Conservation (phyloP, 441 rosid genomes). For the Adansonia rubrostipa region DNA sequence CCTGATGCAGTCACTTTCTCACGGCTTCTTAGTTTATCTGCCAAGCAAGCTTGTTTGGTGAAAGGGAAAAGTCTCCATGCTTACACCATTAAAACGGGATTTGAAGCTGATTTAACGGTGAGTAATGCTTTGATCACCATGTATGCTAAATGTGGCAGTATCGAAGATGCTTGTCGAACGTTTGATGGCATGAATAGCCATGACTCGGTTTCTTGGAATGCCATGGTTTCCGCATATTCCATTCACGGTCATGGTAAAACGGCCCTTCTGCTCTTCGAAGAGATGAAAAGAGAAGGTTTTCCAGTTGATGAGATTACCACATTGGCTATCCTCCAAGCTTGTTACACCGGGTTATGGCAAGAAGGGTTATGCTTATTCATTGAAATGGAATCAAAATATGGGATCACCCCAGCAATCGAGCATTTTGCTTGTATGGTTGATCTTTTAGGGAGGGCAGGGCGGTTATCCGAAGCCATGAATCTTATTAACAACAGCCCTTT, state of each 20-base stretch:
- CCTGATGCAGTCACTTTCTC: constrained; percentile 42
- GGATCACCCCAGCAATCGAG: constrained; percentile 28
- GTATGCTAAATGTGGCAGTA: constrained; percentile 36
- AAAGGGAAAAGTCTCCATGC: constrained; percentile 40
- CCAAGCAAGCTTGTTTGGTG: constrained; percentile 37
- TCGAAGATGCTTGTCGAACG: constrained; percentile 23
- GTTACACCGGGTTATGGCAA: constrained; percentile 34
- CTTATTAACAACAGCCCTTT: constrained; percentile 30
- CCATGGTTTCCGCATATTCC: constrained; percentile 35
- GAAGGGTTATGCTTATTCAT: constrained; percentile 28
- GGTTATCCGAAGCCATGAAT: constrained; percentile 29
- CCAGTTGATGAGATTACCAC: constrained; percentile 29
- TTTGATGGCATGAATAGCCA: constrained; percentile 25
- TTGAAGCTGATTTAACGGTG: constrained; percentile 23
- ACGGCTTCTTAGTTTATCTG: constrained; percentile 35
- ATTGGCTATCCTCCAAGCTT: constrained; percentile 36
- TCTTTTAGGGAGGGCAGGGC: constrained; percentile 31
- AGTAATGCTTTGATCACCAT: constrained; percentile 34
- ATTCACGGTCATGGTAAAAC: constrained; percentile 34
- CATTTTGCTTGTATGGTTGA: constrained; percentile 36
- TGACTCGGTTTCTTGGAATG: constrained; percentile 36
- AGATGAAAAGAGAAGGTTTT: constrained; percentile 27
- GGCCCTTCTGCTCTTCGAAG: constrained; percentile 28
- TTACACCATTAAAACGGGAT: constrained; percentile 33
- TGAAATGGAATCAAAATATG: constrained; percentile 29